Conservation (phyloP, 2,329 filamentous ascomycete species). For the Ilyonectria mors-panacis region DNA sequence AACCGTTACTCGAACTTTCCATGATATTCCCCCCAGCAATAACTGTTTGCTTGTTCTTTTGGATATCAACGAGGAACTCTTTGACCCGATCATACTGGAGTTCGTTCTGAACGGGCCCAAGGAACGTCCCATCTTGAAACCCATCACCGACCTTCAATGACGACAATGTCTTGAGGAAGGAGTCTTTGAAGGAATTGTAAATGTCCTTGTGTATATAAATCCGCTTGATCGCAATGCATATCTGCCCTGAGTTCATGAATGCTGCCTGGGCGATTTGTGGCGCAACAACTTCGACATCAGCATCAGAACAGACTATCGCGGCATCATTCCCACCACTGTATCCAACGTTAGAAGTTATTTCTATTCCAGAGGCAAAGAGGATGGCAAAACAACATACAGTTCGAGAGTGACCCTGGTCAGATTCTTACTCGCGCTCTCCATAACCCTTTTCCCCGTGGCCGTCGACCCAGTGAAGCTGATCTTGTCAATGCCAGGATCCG, state of each 20-base stretch:
- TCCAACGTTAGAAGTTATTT: neutral
- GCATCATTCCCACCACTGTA: constrained; percentile 23
- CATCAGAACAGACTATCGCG: constrained; percentile 56
- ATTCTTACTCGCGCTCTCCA: constrained; percentile 66
- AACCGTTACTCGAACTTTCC: neutral
- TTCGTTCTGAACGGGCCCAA: constrained; percentile 70
- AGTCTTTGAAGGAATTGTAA: constrained; percentile 65
- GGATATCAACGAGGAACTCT: neutral
- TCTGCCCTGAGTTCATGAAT: constrained; percentile 25
- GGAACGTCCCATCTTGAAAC: constrained; percentile 56
- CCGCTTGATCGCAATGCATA: constrained; percentile 63
- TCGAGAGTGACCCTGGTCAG: constrained; percentile 74
- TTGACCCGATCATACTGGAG: constrained; percentile 63
- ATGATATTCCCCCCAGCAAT: neutral
- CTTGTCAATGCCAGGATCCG: constrained; percentile 72
- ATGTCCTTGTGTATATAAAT: constrained; percentile 69
- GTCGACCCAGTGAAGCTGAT: constrained; percentile 74
- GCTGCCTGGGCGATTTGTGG: constrained; percentile 10
- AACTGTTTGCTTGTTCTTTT: constrained; percentile 12
- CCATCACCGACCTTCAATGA: constrained; percentile 61
- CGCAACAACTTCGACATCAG: constrained; percentile 59
- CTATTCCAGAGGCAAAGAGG: neutral
- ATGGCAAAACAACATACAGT: constrained; percentile 48
- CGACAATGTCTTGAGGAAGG: constrained; percentile 59
- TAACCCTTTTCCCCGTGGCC: constrained; percentile 71